These are phyloP conservation scores for Neodidymelliopsis sp. DNA, from an alignment of 2,329 filamentous ascomycete genomes.

Conservation along the genomic window DNA sequence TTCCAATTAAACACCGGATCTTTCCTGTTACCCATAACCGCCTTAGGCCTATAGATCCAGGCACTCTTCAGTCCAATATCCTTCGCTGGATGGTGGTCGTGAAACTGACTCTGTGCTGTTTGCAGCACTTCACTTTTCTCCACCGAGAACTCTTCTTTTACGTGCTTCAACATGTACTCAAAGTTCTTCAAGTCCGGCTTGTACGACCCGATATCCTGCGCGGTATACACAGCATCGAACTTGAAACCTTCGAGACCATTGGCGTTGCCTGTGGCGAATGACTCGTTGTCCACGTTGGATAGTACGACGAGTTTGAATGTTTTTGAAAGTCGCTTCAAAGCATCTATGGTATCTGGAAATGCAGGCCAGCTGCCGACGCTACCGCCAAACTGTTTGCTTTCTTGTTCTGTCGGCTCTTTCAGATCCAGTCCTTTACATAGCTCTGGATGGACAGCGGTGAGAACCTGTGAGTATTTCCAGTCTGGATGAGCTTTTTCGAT, in stretches of 20 bases:
- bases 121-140: constrained; percentile 67
- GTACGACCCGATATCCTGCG: constrained; percentile 74
- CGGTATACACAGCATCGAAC: constrained; percentile 73
- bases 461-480: constrained; percentile 66
- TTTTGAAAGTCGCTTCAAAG: constrained; percentile 57
- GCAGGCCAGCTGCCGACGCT: constrained; percentile 63
- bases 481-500: constrained; percentile 64
- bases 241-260: constrained; percentile 61
- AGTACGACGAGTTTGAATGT: constrained; percentile 67
- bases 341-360: constrained; percentile 65
- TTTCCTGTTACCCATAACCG: constrained; percentile 55
- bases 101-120: constrained; percentile 71
- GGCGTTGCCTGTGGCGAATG: constrained; percentile 58
- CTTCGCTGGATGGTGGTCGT: constrained; percentile 72
- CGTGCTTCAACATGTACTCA: constrained; percentile 66
- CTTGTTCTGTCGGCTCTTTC: constrained; percentile 48
- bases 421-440: constrained; percentile 57
- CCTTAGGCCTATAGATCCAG: constrained; percentile 68
- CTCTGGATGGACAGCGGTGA: constrained; percentile 59
- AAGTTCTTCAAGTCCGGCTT: constrained; percentile 74
- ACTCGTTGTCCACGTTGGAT: constrained; percentile 65
- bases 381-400: constrained; percentile 59
- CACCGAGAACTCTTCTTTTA: constrained; percentile 63
- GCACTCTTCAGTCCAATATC: constrained; percentile 66
- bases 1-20: constrained; percentile 59